These are phyloP conservation scores for Globisporangium alternatum DNA, from an alignment of 352 stramenopile genomes.

Conservation along the genomic window DNA sequence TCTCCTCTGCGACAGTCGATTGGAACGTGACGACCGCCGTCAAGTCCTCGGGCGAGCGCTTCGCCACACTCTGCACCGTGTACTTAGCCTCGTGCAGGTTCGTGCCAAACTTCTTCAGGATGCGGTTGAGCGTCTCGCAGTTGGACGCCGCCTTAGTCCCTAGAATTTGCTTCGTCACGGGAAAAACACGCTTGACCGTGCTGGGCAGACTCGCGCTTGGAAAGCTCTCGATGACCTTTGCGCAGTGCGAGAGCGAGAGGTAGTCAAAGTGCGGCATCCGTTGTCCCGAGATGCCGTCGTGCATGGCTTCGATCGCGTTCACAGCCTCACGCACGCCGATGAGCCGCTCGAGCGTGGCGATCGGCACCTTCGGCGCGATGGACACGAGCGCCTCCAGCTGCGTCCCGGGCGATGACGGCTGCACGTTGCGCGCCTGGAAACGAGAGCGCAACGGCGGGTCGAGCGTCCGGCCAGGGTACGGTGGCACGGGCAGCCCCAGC, in stretches of 20 bases:
- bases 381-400: constrained; percentile 56
- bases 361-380: constrained; percentile 41
- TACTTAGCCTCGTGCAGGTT: constrained; percentile 30
- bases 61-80: constrained; percentile 33
- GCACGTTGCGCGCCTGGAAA: constrained; percentile 79
- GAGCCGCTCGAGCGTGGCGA: constrained; percentile 59
- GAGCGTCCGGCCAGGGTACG: constrained; percentile 81
- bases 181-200: constrained; percentile 52
- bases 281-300: constrained; percentile 32
- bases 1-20: not conserved
- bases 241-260: constrained; percentile 56
- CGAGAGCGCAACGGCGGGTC: constrained; percentile 85
- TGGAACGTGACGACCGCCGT: constrained; percentile 26
- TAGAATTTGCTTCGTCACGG: constrained; percentile 45
- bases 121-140: constrained; percentile 47
- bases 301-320: constrained; percentile 66
- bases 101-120: constrained; percentile 46
- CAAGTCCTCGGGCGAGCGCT: constrained; percentile 19
- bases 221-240: constrained; percentile 49
- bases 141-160: constrained; percentile 38
- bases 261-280: constrained; percentile 77
- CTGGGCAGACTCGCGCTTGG: constrained; percentile 35
- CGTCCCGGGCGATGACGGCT: constrained; percentile 55
- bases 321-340: constrained; percentile 68
- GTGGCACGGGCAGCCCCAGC: constrained; percentile 82